phyloP scores from a whole-genome alignment of 2,329 filamentous ascomycete genomes.

The Fusarium sp. region DNA sequence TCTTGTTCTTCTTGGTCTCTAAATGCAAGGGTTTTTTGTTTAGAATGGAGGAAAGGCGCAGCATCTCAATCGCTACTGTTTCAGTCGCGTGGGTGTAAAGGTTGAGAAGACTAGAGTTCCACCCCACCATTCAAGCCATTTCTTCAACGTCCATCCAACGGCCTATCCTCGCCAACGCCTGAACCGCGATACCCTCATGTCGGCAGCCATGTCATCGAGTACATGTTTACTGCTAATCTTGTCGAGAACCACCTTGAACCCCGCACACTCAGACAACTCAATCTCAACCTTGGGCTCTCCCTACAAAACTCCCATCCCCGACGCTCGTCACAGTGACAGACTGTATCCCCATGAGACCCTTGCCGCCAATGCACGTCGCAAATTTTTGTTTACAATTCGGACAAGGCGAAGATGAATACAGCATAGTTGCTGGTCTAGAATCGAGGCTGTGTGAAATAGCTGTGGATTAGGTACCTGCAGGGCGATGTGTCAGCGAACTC shows the following conservation, averaged over 20 bases:
- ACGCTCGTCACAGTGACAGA: not conserved
- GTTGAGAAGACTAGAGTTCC: too few relatives aligned
- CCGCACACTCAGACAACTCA: not conserved
- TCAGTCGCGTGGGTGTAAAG: not conserved
- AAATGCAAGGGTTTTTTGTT: not conserved
- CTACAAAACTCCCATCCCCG: not conserved
- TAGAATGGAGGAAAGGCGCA: not conserved
- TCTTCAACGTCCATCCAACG: not conserved
- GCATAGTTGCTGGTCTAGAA: not conserved
- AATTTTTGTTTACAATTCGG: not conserved
- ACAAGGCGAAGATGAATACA: not conserved
- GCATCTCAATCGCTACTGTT: not conserved
- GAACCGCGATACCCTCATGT: not conserved
- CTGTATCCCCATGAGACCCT: not conserved
- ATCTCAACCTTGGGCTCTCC: not conserved
- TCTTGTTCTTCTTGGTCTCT: slow-evolving; percentile 41
- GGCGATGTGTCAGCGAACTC: not conserved
- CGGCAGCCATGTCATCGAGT: not conserved
- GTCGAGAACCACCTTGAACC: not conserved
- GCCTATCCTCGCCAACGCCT: not conserved
- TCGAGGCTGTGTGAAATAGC: not conserved
- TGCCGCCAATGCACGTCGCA: not conserved
- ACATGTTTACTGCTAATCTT: not conserved
- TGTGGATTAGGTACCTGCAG: not conserved
- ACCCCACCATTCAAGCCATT: not conserved